Percentiles rank a stretch among this genome's conserved stretches.
phyloP scores from a whole-genome alignment of 768 basidiomycete genomes.

The Omphalotus guepiniiformis region DNA sequence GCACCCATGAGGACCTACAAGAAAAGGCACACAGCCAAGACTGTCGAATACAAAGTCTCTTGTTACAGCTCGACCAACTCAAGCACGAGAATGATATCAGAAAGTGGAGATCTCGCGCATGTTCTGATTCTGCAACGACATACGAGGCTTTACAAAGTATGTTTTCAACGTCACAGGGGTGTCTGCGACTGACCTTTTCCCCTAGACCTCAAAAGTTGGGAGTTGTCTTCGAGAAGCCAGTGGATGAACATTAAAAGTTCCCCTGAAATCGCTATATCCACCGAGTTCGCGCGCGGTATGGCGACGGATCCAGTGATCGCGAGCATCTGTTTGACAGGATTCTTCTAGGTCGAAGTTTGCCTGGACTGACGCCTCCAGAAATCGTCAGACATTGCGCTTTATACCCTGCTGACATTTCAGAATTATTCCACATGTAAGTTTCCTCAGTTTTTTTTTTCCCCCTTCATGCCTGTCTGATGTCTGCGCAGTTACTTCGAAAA shows the following conservation, averaged over 20 bases:
- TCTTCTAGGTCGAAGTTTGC: neutral
- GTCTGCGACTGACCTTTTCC: no score
- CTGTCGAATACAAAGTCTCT: constrained; percentile 38
- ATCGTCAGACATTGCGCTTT: constrained; percentile 45
- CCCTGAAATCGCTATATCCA: constrained; percentile 31
- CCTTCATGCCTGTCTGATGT: neutral
- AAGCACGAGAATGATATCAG: constrained; percentile 36
- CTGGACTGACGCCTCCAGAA: constrained; percentile 30
- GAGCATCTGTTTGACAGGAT: constrained; percentile 7
- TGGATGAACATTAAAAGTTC: constrained; percentile 14
- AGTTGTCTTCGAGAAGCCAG: no score
- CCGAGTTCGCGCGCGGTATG: constrained; percentile 33
- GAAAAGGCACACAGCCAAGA: constrained; percentile 43
- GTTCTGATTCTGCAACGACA: constrained; percentile 14
- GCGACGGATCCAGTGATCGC: constrained; percentile 3
- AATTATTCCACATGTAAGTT: constrained; percentile 51
- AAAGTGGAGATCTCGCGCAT: constrained; percentile 34
- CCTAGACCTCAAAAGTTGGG: no score
- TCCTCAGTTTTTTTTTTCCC: neutral
- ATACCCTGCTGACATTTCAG: constrained; percentile 46
- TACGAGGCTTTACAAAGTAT: neutral
- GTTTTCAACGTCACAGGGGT: no score
- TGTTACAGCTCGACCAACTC: constrained; percentile 40
- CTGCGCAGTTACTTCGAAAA: constrained; percentile 44
- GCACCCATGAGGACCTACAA: constrained; percentile 52